Conservation (phyloP, 1,139 yeast genomes). For the Casaregolazyma suthepensis region DNA sequence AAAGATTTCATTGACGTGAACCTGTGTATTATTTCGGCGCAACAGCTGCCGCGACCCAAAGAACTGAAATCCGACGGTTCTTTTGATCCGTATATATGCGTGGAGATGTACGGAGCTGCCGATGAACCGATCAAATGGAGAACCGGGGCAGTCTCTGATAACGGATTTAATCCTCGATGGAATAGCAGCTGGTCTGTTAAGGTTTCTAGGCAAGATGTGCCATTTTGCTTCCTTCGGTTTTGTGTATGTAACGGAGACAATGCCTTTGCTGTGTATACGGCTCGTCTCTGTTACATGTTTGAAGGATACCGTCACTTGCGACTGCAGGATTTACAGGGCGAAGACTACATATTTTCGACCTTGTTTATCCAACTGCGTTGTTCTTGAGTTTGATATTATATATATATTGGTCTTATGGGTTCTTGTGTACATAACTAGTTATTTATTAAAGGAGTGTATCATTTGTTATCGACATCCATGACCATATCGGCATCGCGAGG, state of each 20-base stretch:
- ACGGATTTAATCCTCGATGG: slow-evolving; percentile 90
- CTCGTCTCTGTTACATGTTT: slow-evolving; percentile 50
- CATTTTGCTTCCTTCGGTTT: slow-evolving; percentile 49
- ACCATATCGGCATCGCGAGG: slow-evolving; percentile 35
- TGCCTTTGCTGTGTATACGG: slow-evolving; percentile 53
- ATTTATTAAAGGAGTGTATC: neutral
- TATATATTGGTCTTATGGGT: neutral
- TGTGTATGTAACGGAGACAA: slow-evolving; percentile 39
- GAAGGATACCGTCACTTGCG: slow-evolving; percentile 80
- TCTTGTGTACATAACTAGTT: neutral
- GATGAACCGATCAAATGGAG: slow-evolving; percentile 18
- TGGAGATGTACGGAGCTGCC: slow-evolving; percentile 49
- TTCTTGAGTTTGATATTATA: slow-evolving; percentile 1
- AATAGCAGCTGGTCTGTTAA: slow-evolving; percentile 46
- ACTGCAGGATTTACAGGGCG: slow-evolving; percentile 70
- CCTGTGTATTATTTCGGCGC: slow-evolving; percentile 62
- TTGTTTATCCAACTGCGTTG: slow-evolving; percentile 46
- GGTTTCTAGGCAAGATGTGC: slow-evolving; percentile 36
- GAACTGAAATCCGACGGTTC: slow-evolving; percentile 39
- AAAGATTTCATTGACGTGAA: slow-evolving; percentile 33
- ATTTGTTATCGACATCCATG: slow-evolving; percentile 11
- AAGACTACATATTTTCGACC: slow-evolving; percentile 72
- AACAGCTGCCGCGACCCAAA: slow-evolving; percentile 68
- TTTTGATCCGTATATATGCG: slow-evolving; percentile 52
- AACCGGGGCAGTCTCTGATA: slow-evolving; percentile 43